Base-by-base conservation (phyloP, 1,284 basidiomycete species). In the Phenoliferia sp. region DNA sequence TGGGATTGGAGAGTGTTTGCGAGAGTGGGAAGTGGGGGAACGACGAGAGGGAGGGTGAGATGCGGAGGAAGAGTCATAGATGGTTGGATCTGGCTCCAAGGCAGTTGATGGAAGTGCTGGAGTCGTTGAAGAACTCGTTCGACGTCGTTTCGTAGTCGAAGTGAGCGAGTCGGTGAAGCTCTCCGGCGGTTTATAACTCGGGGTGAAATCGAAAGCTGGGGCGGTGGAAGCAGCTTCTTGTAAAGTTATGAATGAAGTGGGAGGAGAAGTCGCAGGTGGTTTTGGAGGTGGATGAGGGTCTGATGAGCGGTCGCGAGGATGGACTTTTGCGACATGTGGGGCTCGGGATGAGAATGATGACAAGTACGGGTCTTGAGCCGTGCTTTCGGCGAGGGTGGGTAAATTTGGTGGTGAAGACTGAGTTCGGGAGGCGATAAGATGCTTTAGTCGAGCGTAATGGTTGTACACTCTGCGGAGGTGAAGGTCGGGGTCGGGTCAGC, bases 401-500 rank as follows among this genome's bases (percentile, higher is more conserved):
- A 29, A 39, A 29, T 48, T 28, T 26, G 59, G 59, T 60, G n/a
- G 26, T 26, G 36, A 26, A 44, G 36, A n/a, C n/a, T n/a, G 5
- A n/a, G 28, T 29, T 9, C 35, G 34, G 22, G 28, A 31, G 59
- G 4, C 6, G 35, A 22, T 28, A 34, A 60, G 12, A 44, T 60
- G 59, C 6, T 31, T 35, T 67, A 74, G 75, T 70, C 78, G 34
- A 76, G 78, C 92, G 77, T 94, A 94, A 77, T 95, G 92, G 74
- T 94, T 95, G 82, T 88, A 95, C 3, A 94, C 90, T 35, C 92
- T 94, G 74, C 3, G 35, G 12, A 22, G 3, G 61, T 31, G 60
- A 59, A 69, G 55, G 73, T 62, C 32, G 26, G 34, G 56, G 39
- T 35, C 7, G 31, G 22, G 10, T 3, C 10, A 2, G 33, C 34